phyloP scores from a whole-genome alignment of 179 eudicot species.

The Spinacia oleracea region DNA sequence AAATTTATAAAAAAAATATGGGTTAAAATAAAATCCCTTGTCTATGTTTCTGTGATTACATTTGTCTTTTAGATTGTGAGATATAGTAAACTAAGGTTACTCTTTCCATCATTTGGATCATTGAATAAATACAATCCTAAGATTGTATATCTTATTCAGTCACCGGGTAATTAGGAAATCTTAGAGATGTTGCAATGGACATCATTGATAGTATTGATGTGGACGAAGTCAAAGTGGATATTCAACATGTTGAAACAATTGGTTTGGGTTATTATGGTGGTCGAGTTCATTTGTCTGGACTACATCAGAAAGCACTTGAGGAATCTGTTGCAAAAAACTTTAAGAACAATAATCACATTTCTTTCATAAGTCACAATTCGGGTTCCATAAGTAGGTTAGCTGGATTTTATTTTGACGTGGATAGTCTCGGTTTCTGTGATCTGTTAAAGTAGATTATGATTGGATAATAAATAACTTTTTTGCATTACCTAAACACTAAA shows the following conservation, averaged over 20 bases:
- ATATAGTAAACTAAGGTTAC: slow-evolving; percentile 5
- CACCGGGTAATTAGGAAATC: slow-evolving; percentile 72
- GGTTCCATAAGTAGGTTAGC: slow-evolving; percentile 69
- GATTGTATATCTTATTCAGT: slow-evolving; percentile 63
- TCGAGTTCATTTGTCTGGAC: slow-evolving; percentile 58
- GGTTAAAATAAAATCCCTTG: slow-evolving; percentile 43
- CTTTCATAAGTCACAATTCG: slow-evolving; percentile 76
- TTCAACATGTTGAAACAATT: slow-evolving; percentile 66
- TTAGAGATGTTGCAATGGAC: slow-evolving; percentile 73
- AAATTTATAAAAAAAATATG: slow-evolving; percentile 53
- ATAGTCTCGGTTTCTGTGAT: neutral
- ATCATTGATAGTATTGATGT: slow-evolving; percentile 59
- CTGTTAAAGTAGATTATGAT: slow-evolving; percentile 16
- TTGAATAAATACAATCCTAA: slow-evolving; percentile 63
- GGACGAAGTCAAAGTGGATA: slow-evolving; percentile 89
- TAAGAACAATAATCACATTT: slow-evolving; percentile 58
- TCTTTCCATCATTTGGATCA: slow-evolving; percentile 51
- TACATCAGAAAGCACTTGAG: slow-evolving; percentile 63
- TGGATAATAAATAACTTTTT: too few species aligned
- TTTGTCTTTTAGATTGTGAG: neutral
- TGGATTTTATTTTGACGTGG: neutral
- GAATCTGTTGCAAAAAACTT: slow-evolving; percentile 65
- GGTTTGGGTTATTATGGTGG: slow-evolving; percentile 75
- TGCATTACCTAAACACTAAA: too few species aligned
- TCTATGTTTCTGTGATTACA: neutral